A percentile compares a stretch with the other conserved stretches of the same genome.
Evolutionary conservation across 148 eudicot genomes (phyloP).

Genomic region (Limonium bicolor): DNA sequence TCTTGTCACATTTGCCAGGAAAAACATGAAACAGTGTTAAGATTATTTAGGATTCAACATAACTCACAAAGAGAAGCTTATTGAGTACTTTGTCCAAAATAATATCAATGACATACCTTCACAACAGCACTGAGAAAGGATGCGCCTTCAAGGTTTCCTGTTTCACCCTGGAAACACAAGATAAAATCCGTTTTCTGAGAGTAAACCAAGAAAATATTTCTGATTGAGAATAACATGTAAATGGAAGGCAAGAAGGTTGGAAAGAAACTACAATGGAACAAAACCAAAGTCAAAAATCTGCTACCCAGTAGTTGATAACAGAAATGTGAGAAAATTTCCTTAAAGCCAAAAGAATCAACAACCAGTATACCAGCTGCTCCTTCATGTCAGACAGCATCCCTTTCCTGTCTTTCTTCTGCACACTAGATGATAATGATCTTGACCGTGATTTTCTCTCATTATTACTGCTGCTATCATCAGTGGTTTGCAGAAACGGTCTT

Average conservation of each 20-base stretch:
- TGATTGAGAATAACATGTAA: too few species aligned
- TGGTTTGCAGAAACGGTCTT: neutral
- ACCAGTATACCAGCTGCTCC: constrained; percentile 8
- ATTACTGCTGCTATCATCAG: neutral
- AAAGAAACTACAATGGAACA: too few species aligned
- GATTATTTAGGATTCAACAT: too few species aligned
- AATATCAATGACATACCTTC: constrained; percentile 35
- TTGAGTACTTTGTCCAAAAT: neutral
- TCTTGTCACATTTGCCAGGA: too few species aligned
- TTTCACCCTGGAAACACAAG: constrained; percentile 46
- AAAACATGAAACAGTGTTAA: too few species aligned
- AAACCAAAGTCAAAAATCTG: too few species aligned
- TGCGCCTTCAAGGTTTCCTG: constrained; percentile 54
- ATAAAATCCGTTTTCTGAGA: too few species aligned
- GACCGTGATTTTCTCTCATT: constrained; percentile 1
- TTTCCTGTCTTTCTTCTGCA: constrained; percentile 3
- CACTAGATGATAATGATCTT: neutral
- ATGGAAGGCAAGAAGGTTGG: too few species aligned
- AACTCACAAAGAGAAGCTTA: neutral
- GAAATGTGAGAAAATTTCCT: too few species aligned
- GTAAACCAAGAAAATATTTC: too few species aligned
- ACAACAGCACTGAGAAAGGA: constrained; percentile 81
- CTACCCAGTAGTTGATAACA: too few species aligned
- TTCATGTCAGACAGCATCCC: constrained; percentile 7
- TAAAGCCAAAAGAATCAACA: too few species aligned